Conservation (phyloP, 2,329 filamentous ascomycete genomes). For the Fusarium anthophilum region DNA sequence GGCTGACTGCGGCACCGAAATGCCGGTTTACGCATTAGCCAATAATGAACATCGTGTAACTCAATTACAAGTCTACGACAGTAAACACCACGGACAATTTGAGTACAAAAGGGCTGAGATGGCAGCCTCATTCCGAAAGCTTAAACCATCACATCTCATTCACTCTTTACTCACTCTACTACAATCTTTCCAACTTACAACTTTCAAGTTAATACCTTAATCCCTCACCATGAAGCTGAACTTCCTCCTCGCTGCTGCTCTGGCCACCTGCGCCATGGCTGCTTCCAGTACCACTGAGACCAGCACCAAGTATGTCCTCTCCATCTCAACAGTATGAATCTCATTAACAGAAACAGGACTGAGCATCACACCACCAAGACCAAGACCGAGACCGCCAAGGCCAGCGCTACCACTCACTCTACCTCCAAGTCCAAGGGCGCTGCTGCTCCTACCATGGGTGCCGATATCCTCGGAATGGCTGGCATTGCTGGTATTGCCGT, state of each 20-base stretch:
- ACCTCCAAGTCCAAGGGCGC: conserved; percentile 1
- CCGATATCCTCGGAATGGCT: conserved; percentile 11
- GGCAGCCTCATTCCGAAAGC: not conserved
- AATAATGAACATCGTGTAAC: not conserved
- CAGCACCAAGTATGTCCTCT: not conserved
- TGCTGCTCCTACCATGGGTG: conserved; percentile 12
- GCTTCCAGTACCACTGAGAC: conserved; percentile 6
- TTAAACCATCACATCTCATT: not conserved
- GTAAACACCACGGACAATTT: not conserved
- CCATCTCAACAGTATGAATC: rapidly evolving
- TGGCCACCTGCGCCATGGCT: not conserved
- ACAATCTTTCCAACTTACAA: not conserved
- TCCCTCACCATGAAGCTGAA: conserved; percentile 20
- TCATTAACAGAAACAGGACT: not conserved
- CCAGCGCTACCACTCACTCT: not conserved
- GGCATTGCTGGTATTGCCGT: conserved; percentile 12
- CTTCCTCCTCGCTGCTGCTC: conserved; percentile 7
- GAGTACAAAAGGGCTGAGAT: not conserved
- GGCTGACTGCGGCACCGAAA: conserved; percentile 2
- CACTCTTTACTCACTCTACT: not conserved
- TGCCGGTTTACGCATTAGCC: conserved; percentile 19
- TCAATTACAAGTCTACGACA: not conserved
- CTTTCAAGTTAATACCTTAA: not conserved
- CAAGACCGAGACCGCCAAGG: not conserved
- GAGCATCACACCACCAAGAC: not conserved